A percentile compares a stretch with the other conserved stretches of the same genome.
phyloP scores from a whole-genome alignment of 1,284 basidiomycete species.

The Volvariella volvacea region DNA sequence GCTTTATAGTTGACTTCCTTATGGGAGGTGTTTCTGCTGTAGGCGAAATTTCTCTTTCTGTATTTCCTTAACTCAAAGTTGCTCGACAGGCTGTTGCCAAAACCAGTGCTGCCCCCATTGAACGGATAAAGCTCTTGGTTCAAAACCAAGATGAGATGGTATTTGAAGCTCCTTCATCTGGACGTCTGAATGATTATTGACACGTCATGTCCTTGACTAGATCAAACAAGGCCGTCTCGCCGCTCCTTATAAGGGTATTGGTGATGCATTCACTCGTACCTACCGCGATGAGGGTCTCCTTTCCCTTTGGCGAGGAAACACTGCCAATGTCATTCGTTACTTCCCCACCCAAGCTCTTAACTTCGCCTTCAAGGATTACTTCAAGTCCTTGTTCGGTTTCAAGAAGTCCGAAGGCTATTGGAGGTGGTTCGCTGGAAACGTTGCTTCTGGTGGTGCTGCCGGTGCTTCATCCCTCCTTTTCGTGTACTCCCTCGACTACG shows the following conservation, averaged over 20 bases:
- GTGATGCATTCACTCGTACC: constrained; percentile 84
- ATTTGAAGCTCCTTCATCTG: constrained; percentile 13
- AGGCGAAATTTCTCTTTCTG: constrained; percentile 23
- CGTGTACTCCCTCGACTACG: constrained; percentile 96
- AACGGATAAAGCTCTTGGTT: constrained; percentile 97
- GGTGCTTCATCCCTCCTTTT: constrained; percentile 95
- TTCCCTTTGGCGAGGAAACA: constrained; percentile 94
- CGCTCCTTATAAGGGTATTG: constrained; percentile 89
- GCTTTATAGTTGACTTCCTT: constrained; percentile 71
- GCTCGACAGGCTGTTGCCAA: constrained; percentile 82
- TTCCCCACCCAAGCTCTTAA: constrained; percentile 96
- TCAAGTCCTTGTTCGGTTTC: constrained; percentile 92
- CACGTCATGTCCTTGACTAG: constrained; percentile 34
- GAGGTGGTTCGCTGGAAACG: constrained; percentile 88
- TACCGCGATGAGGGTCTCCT: constrained; percentile 89
- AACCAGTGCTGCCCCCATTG: constrained; percentile 97
- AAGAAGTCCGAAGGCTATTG: constrained; percentile 87
- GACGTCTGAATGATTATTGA: constrained; percentile 21
- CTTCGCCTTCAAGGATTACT: constrained; percentile 98
- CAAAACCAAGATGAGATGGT: constrained; percentile 98
- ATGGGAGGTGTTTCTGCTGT: constrained; percentile 92
- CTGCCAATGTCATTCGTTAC: constrained; percentile 97
- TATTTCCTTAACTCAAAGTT: constrained; percentile 11
- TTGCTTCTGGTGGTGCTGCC: constrained; percentile 95
- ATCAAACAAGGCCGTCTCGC: constrained; percentile 96